Evolutionary conservation across 2,329 filamentous ascomycete species (phyloP).

Genomic region (Penicillium crustosum): DNA sequence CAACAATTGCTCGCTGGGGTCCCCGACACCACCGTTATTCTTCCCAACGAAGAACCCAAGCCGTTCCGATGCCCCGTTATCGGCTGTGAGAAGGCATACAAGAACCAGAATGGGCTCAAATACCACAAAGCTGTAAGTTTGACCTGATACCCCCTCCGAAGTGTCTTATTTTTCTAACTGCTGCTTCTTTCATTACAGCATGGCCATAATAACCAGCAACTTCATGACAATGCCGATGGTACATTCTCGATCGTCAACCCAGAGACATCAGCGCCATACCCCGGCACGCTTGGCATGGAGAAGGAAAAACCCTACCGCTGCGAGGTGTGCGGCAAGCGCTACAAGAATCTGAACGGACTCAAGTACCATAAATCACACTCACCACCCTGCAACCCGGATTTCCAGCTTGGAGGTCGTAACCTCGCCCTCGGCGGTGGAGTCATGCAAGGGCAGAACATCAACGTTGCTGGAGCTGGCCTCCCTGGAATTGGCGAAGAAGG

Average conservation of each 20-base stretch:
- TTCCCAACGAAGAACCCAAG: conserved; percentile 84
- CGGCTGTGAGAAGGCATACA: conserved; percentile 98
- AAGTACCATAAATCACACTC: conserved; percentile 93
- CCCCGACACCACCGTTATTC: conserved; percentile 47
- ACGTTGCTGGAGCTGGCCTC: conserved; percentile 50
- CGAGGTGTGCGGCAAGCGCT: conserved; percentile 94
- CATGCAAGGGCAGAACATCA: conserved; percentile 49
- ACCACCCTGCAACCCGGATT: conserved; percentile 84
- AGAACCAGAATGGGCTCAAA: conserved; percentile 98
- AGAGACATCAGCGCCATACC: conserved; percentile 89
- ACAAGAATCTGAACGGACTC: conserved; percentile 97
- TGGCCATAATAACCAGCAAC: conserved; percentile 92
- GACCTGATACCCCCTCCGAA: conserved; percentile 26
- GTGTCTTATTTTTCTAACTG: conserved; percentile 12
- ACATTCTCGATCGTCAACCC: conserved; percentile 98
- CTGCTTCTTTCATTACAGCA: conserved; percentile 52
- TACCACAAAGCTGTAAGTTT: conserved; percentile 69
- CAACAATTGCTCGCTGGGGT: conserved; percentile 62
- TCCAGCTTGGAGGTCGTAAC: conserved; percentile 53
- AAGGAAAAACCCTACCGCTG: conserved; percentile 99
- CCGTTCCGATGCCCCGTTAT: conserved; percentile 98
- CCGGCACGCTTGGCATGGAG: conserved; percentile 97
- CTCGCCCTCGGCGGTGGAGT: conserved; percentile 43
- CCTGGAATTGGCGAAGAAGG: conserved; percentile 49
- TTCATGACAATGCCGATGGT: conserved; percentile 94